These are phyloP conservation scores for Dothideomycetes sp. DNA, from an alignment of 2,329 filamentous ascomycete genomes.

Conservation along the genomic window DNA sequence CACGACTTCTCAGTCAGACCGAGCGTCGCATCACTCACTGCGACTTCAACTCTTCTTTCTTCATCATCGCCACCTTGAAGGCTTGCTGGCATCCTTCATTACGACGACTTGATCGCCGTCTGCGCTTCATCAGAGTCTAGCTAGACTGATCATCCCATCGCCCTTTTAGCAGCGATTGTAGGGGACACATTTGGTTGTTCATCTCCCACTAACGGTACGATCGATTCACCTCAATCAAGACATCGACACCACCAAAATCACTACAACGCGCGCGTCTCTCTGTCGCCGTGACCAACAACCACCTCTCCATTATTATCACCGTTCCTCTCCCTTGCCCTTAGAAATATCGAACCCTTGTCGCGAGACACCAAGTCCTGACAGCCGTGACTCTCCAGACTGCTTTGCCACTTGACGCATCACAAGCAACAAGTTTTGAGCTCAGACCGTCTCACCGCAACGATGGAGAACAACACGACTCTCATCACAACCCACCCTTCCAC, in stretches of 20 bases:
- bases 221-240: constrained; percentile 1
- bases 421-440: constrained; percentile 14
- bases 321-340: constrained; percentile 1
- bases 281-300: no score
- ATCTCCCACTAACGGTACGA: constrained; percentile 67
- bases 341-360: constrained; percentile 4
- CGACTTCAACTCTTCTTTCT: neutral
- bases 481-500: constrained; percentile 83
- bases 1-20: no score
- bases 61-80: neutral
- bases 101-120: neutral
- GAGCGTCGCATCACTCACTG: no score
- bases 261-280: no score
- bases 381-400: constrained; percentile 9
- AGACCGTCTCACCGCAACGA: constrained; percentile 36
- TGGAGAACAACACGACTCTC: constrained; percentile 61
- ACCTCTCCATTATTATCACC: neutral
- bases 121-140: neutral
- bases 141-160: neutral
- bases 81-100: neutral
- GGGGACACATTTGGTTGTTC: constrained; percentile 98
- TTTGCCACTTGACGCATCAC: constrained; percentile 3
- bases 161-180: constrained; percentile 36
- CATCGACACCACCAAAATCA: no score
- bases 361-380: constrained; percentile 8